A percentile compares a stretch with the other conserved stretches of the same genome.
Evolutionary conservation across 441 rosid genomes (phyloP).

Genomic region (Biscutella auriculata): DNA sequence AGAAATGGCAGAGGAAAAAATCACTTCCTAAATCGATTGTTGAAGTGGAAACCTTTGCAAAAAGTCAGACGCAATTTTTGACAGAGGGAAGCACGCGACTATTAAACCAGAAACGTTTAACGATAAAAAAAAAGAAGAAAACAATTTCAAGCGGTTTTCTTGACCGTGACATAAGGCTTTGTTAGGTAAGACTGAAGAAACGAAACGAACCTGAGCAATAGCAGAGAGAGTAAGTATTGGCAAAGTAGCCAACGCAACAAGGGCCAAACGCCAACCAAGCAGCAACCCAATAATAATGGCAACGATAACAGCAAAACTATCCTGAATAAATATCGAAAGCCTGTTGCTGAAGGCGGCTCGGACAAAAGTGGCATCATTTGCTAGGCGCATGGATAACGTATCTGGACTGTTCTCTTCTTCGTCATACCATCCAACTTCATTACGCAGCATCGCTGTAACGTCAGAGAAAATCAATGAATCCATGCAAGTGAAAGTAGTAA

Average conservation of each 20-base stretch:
- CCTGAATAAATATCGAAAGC: constrained; percentile 86
- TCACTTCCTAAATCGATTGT: neutral
- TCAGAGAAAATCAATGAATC: neutral
- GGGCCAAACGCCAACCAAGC: constrained; percentile 84
- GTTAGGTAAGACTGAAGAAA: constrained; percentile 12
- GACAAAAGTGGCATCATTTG: constrained; percentile 95
- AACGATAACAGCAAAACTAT: constrained; percentile 70
- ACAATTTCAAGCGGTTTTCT: neutral
- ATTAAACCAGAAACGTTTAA: neutral
- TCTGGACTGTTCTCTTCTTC: constrained; percentile 92
- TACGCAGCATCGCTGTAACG: constrained; percentile 74
- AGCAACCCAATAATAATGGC: constrained; percentile 76
- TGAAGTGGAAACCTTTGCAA: neutral
- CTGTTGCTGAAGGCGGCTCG: constrained; percentile 91
- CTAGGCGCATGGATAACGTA: constrained; percentile 82
- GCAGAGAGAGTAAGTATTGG: constrained; percentile 83
- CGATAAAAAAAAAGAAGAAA: neutral
- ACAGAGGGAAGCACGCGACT: neutral
- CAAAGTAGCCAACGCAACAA: constrained; percentile 78
- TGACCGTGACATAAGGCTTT: neutral
- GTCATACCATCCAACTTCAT: constrained; percentile 99
- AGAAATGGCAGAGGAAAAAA: neutral
- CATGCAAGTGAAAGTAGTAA: neutral
- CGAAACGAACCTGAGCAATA: constrained; percentile 76
- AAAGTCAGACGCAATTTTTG: neutral